phyloP scores from a whole-genome alignment of 78 protist species.

The Cavenderia fasciculata region DNA sequence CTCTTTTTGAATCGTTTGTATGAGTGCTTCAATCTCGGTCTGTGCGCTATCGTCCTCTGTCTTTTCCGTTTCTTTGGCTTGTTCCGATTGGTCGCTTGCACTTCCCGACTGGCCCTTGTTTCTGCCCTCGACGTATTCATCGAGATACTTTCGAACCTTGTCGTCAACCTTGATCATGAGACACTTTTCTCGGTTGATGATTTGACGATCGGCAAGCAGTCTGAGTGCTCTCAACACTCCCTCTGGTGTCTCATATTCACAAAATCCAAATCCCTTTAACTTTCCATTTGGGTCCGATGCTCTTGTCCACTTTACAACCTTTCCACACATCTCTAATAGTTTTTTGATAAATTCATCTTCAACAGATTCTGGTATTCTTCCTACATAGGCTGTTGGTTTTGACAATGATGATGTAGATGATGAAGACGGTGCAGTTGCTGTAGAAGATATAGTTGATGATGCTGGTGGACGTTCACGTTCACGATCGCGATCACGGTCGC shows the following conservation, averaged over 20 bases:
- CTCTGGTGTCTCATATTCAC: conserved; percentile 52
- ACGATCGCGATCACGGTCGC: neutral
- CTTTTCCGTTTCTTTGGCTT: neutral
- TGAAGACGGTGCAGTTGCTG: neutral
- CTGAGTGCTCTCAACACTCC: conserved; percentile 68
- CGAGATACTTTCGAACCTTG: conserved; percentile 12
- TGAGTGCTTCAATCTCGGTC: neutral
- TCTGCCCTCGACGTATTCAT: conserved; percentile 33
- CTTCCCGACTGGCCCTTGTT: neutral
- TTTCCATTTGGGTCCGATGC: conserved; percentile 64
- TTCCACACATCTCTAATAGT: conserved; percentile 56
- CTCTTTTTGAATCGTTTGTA: conserved; percentile 14
- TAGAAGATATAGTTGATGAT: neutral
- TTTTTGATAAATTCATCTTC: conserved; percentile 58
- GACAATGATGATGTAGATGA: neutral
- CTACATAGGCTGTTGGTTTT: conserved; percentile 42
- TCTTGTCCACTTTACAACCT: conserved; percentile 49
- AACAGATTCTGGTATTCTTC: conserved; percentile 60
- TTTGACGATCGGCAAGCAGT: conserved; percentile 34
- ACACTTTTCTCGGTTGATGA: conserved; percentile 17
- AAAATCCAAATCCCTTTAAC: conserved; percentile 67
- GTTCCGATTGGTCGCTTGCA: neutral
- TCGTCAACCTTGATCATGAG: conserved; percentile 28
- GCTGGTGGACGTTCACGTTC: too few relatives aligned
- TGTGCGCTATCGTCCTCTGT: neutral